Conservation (phyloP, 2,329 filamentous ascomycete species). For the Drechslerella stenobrocha region DNA sequence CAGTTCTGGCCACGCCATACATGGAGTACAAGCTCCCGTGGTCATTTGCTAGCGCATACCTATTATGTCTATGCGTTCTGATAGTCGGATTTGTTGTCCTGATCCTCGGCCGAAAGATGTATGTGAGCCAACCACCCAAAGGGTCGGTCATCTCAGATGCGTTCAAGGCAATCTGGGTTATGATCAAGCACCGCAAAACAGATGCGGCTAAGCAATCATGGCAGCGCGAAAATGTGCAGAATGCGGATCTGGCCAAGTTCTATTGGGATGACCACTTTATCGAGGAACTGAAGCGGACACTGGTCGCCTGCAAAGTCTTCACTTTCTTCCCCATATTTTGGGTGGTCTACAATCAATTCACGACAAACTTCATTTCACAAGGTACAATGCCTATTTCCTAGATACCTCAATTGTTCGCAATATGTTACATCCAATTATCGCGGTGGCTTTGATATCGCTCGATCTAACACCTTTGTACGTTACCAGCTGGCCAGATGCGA, state of each 20-base stretch:
- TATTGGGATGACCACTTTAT: conserved; percentile 72
- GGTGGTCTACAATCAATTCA: conserved; percentile 70
- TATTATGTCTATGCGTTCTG: conserved; percentile 67
- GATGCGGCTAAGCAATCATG: conserved; percentile 70
- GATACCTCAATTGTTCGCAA: too few species aligned
- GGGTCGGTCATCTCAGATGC: conserved; percentile 68
- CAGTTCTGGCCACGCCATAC: conserved; percentile 67
- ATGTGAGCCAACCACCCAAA: conserved; percentile 62
- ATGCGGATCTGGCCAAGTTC: conserved; percentile 54
- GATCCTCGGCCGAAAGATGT: conserved; percentile 59
- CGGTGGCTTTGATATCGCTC: too few species aligned
- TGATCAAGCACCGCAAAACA: conserved; percentile 57
- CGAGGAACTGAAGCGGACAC: conserved; percentile 69
- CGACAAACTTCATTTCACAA: conserved; percentile 69
- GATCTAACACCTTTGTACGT: too few species aligned
- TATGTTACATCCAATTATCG: too few species aligned
- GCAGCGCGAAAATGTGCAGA: conserved; percentile 60
- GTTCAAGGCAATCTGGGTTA: conserved; percentile 66
- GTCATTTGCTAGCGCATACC: conserved; percentile 59
- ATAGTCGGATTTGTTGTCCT: conserved; percentile 63
- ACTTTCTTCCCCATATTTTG: conserved; percentile 69
- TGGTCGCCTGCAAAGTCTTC: conserved; percentile 73
- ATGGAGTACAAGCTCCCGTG: conserved; percentile 70
- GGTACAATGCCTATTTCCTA: too few species aligned
- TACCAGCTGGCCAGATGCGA: conserved; percentile 56